phyloP scores from a whole-genome alignment of 306 rosid species.

The Castanea sativa region DNA sequence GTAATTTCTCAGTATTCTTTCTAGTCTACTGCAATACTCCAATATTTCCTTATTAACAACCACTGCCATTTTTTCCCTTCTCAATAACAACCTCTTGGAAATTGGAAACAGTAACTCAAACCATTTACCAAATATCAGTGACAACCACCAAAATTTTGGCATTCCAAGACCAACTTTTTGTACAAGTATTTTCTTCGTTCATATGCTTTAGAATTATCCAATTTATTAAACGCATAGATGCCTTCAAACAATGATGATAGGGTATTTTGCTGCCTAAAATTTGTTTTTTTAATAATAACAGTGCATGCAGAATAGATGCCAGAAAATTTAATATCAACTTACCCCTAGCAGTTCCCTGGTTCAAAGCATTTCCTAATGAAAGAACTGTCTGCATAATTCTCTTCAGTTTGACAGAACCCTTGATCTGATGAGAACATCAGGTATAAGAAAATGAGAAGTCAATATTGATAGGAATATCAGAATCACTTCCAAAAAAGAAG shows the following conservation, averaged over 20 bases:
- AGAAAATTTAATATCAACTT: slow-evolving; percentile 35
- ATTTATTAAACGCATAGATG: background rate
- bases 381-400: slow-evolving; percentile 97
- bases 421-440: slow-evolving; percentile 57
- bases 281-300: background rate
- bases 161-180: background rate
- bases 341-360: slow-evolving; percentile 96
- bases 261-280: background rate
- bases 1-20: background rate
- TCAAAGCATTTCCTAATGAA: slow-evolving; percentile 92
- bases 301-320: slow-evolving; percentile 20
- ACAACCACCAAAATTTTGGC: background rate
- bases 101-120: background rate
- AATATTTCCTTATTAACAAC: background rate
- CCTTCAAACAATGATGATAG: background rate
- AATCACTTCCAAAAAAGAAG: slow-evolving; percentile 19
- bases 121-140: background rate
- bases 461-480: background rate
- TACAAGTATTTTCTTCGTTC: background rate
- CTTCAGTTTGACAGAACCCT: slow-evolving; percentile 75
- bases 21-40: background rate
- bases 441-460: slow-evolving; percentile 15
- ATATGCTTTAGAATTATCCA: background rate
- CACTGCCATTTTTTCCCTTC: background rate
- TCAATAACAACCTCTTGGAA: background rate